A percentile compares a stretch with the other conserved stretches of the same genome.
phyloP scores from a whole-genome alignment of 2,329 filamentous ascomycete genomes.

The Aquanectria penicillioides region DNA sequence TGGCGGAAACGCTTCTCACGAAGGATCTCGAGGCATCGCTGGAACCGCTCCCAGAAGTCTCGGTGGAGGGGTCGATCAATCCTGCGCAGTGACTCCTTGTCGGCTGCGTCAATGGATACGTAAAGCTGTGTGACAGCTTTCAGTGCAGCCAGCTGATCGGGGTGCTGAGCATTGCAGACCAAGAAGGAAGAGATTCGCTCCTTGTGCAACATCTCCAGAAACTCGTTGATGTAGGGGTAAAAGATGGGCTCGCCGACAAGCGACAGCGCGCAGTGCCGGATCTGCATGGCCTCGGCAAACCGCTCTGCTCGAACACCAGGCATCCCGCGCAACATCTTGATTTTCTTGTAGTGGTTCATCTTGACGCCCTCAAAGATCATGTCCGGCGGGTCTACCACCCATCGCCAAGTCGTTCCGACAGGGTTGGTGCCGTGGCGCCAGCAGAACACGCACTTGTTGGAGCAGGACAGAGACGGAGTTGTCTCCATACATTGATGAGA shows the following conservation, averaged over 20 bases:
- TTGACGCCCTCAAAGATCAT: conserved; percentile 92
- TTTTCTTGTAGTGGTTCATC: conserved; percentile 93
- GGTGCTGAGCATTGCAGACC: conserved; percentile 97
- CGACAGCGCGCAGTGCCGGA: conserved; percentile 90
- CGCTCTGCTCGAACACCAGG: conserved; percentile 92
- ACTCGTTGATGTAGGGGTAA: conserved; percentile 96
- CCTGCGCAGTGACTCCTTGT: conserved; percentile 84
- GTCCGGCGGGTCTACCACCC: conserved; percentile 91
- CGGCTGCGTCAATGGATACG: conserved; percentile 94
- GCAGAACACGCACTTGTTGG: conserved; percentile 98
- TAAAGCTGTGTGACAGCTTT: conserved; percentile 94
- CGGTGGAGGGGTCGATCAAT: conserved; percentile 94
- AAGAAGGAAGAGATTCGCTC: conserved; percentile 94
- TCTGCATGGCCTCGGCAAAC: conserved; percentile 91
- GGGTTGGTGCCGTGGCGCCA: conserved; percentile 98
- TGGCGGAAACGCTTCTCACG: conserved; percentile 84
- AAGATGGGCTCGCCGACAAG: conserved; percentile 98
- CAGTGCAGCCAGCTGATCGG: conserved; percentile 84
- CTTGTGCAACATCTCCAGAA: conserved; percentile 82
- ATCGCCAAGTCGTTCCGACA: conserved; percentile 95
- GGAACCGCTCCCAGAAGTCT: conserved; percentile 98
- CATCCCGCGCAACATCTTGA: conserved; percentile 95
- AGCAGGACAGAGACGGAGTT: conserved; percentile 93
- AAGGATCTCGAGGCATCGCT: conserved; percentile 88
- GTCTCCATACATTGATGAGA: conserved; percentile 99